Evolutionary conservation across 352 stramenopile genomes (phyloP), one percentile per base, ranked within the genome.

Genomic region (Pythium folliculosum): DNA sequence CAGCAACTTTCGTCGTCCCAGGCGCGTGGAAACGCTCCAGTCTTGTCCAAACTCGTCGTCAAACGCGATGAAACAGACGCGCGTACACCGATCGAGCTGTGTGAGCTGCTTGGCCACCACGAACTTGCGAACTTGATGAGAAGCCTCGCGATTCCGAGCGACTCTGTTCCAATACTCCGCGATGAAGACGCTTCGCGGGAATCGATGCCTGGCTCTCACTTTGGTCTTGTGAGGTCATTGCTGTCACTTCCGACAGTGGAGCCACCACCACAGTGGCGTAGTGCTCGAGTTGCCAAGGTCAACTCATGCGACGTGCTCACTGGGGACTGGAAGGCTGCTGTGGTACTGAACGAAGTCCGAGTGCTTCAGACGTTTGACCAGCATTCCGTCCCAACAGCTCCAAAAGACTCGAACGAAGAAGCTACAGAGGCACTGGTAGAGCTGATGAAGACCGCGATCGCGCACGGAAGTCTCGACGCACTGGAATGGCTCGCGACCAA

Each of bases 401-500:
- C 40, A 16, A 16, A 47, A 6, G 14, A 47, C 9, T 47, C 40
- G 17, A n/a, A 47, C 6, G 17, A 12, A 13, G 17, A 22, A 5
- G 23, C 1, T 14, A 16, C 3, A 17, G 44, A 55, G 3, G 23
- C 51, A 19, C 30, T 73, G 27, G 23, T 61, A 17, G 5, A 21
- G 10, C 49, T 83, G 4, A 4, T 84, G 9, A 60, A 73, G 3
- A 44, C 52, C 14, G 53, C 77, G 16, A 81, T 89, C 49, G 52
- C 65, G 0, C 50, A 57, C 44, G 60, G 67, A 12, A 76, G 79
- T 13, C n/a, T 87, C 1, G 57, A 76, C 3, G 71, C 76, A 8
- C 51, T 91, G 2, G 53, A 65, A 19, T 90, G 81, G 83, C 52
- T 90, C 10, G 21, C 88, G 8, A 30, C 14, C 38, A 1, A 52